Evolutionary conservation across 257 asterid species (phyloP).

Genomic region (Osmanthus fragrans): DNA sequence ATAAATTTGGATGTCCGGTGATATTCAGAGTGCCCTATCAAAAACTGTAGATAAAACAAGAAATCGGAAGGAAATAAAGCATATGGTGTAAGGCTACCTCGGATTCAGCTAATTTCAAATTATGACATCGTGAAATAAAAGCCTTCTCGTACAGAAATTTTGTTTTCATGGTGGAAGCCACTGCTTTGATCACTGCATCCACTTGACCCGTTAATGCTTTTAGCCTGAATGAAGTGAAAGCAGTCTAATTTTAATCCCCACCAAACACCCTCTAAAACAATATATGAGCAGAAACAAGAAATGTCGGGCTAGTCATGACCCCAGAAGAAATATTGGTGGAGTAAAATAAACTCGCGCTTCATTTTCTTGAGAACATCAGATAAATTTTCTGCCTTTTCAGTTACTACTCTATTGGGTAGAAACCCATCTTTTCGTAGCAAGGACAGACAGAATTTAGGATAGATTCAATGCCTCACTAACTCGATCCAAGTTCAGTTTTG

Average conservation of each 20-base stretch:
- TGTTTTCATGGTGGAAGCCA: slow-evolving; percentile 35
- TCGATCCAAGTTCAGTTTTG: too few species aligned
- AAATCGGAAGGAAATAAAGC: neutral
- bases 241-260: neutral
- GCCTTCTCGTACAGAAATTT: slow-evolving; percentile 65
- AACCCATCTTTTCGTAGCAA: neutral
- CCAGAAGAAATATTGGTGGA: neutral
- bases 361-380: too few species aligned
- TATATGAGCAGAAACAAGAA: too few species aligned
- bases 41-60: neutral
- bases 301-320: neutral
- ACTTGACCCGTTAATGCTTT: slow-evolving; percentile 45
- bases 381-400: neutral
- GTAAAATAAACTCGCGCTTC: neutral
- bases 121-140: slow-evolving; percentile 62
- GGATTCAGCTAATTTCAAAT: slow-evolving; percentile 63
- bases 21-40: neutral
- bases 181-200: slow-evolving; percentile 33
- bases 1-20: neutral
- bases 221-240: slow-evolving; percentile 41
- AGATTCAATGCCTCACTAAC: too few species aligned
- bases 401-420: neutral
- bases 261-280: too few species aligned
- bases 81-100: slow-evolving; percentile 46
- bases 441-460: too few species aligned